Evolutionary conservation across 2,329 filamentous ascomycete species (phyloP).

Genomic region (Zymoseptoria tritici): DNA sequence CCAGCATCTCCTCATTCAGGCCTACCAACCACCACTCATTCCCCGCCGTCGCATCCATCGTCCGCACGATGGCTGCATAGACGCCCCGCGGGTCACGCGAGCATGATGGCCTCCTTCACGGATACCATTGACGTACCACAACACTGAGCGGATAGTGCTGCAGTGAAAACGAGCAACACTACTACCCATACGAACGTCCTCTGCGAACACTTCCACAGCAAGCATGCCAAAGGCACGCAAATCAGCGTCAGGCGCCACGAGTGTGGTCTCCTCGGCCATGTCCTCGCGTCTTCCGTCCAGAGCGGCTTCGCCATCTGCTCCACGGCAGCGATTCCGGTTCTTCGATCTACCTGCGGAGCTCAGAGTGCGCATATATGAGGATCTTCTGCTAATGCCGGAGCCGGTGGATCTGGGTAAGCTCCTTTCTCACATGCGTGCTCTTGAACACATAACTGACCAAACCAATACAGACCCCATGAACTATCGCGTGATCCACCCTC

Average conservation of each 20-base stretch:
- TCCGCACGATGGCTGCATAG: conserved; percentile 38
- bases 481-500: conserved; percentile 52
- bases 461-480: conserved; percentile 49
- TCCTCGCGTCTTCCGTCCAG: conserved; percentile 19
- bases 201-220: conserved; percentile 13
- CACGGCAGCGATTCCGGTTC: conserved; percentile 51
- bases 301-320: conserved; percentile 16
- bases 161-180: not conserved
- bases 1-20: conserved; percentile 3
- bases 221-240: conserved; percentile 20
- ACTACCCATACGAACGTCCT: not conserved
- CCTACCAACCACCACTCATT: conserved; percentile 23
- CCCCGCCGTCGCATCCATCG: conserved; percentile 13
- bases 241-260: conserved; percentile 12
- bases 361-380: conserved; percentile 60
- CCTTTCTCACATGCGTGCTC: not conserved
- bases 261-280: conserved; percentile 17
- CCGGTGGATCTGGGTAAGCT: conserved; percentile 52
- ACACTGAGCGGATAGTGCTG: not conserved
- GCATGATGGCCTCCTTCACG: conserved; percentile 20
- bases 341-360: conserved; percentile 62
- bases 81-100: conserved; percentile 24
- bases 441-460: not conserved
- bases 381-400: conserved; percentile 51
- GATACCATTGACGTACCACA: conserved; percentile 1